Percentiles rank a stretch among this genome's conserved stretches.
phyloP scores from a whole-genome alignment of 2,329 filamentous ascomycete species.

The Hymenoscyphus scutula region DNA sequence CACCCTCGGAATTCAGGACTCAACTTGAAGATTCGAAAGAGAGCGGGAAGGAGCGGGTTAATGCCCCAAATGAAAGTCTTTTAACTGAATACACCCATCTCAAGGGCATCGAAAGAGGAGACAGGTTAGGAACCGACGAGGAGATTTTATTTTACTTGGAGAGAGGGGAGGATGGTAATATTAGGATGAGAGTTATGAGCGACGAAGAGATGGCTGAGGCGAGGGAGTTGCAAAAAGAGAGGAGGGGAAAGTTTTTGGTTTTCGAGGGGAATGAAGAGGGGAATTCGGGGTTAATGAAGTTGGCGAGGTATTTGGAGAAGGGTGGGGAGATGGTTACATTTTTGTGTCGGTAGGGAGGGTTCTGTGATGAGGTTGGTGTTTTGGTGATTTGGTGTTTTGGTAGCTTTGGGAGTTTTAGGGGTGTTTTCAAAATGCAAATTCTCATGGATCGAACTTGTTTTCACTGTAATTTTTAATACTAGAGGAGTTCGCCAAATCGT shows the following conservation, averaged over 20 bases:
- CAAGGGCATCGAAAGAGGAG: not conserved
- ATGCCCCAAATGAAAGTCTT: not conserved
- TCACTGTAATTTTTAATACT: too few relatives aligned
- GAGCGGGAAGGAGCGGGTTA: not conserved
- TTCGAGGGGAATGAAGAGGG: not conserved
- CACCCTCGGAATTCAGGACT: not conserved
- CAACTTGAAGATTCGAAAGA: not conserved
- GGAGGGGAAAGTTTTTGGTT: constrained; percentile 3
- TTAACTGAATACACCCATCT: not conserved
- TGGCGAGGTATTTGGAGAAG: constrained; percentile 17
- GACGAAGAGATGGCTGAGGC: not conserved
- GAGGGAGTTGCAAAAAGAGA: not conserved
- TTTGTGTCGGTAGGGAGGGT: not conserved
- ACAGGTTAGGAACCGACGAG: not conserved
- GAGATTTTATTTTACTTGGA: constrained; percentile 4
- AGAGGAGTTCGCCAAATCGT: too few relatives aligned
- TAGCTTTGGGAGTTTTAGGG: too few relatives aligned
- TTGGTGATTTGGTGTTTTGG: not conserved
- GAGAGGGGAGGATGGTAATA: not conserved
- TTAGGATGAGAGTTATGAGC: not conserved
- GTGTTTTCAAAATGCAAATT: too few relatives aligned
- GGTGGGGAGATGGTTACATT: not conserved
- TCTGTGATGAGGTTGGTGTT: not conserved
- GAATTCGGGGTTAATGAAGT: constrained; percentile 4
- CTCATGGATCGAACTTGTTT: too few relatives aligned